Conservation (phyloP, 2,329 filamentous ascomycete genomes). For the Ophiocordyceps camponoti-rufipedis region DNA sequence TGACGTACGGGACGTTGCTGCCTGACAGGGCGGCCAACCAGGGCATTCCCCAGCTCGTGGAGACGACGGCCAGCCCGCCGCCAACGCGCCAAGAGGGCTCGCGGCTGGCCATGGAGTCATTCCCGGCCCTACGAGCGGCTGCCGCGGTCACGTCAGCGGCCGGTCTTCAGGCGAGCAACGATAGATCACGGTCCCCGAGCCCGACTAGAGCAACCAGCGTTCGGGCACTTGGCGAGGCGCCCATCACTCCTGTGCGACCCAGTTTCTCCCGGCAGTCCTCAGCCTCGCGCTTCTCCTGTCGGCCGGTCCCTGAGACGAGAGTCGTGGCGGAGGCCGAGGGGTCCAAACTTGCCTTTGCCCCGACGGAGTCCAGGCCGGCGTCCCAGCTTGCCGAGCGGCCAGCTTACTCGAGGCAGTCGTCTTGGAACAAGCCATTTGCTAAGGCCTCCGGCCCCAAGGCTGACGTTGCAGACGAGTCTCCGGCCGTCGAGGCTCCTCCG, state of each 20-base stretch:
- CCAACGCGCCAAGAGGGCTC: neutral
- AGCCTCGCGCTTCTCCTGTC: conserved; percentile 49
- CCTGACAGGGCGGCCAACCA: conserved; percentile 4
- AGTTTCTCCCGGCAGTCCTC: conserved; percentile 33
- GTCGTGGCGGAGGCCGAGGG: conserved; percentile 43
- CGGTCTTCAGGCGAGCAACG: conserved; percentile 1
- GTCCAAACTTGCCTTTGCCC: conserved; percentile 51
- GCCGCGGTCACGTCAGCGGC: conserved; percentile 3
- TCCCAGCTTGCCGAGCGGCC: conserved; percentile 17
- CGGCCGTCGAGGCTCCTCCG: conserved; percentile 7
- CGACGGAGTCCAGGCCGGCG: conserved; percentile 8
- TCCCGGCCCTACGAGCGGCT: conserved; percentile 6
- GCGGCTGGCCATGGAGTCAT: conserved; percentile 4
- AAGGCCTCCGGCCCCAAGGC: conserved; percentile 42
- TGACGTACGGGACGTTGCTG: conserved; percentile 16
- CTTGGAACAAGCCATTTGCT: conserved; percentile 40
- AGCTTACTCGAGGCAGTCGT: conserved; percentile 22
- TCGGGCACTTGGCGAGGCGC: conserved; percentile 4
- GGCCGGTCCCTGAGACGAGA: conserved; percentile 51
- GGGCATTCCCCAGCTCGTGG: conserved; percentile 3
- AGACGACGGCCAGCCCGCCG: conserved; percentile 1
- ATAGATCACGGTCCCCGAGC: conserved; percentile 9
- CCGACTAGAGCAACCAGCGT: conserved; percentile 4
- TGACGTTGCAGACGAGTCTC: conserved; percentile 25
- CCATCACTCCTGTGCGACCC: conserved; percentile 19